Evolutionary conservation across 176 grass and related monocot genomes (phyloP).

Genomic region (Pontederia paniculata): DNA sequence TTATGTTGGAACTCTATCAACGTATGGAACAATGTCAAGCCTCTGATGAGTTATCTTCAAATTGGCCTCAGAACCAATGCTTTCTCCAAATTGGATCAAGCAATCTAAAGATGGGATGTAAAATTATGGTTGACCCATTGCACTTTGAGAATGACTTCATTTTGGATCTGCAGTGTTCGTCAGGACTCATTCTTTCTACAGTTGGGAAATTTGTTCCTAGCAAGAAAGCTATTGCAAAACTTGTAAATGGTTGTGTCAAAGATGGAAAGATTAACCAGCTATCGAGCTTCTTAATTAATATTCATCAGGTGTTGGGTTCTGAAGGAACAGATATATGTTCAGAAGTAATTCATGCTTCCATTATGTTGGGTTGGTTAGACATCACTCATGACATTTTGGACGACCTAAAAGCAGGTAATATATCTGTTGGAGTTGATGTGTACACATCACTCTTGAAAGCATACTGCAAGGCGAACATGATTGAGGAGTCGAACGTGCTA

Average conservation of each 20-base stretch:
- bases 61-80: slow-evolving; percentile 23
- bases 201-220: slow-evolving; percentile 45
- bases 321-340: slow-evolving; percentile 23
- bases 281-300: slow-evolving; percentile 44
- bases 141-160: slow-evolving; percentile 47
- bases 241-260: slow-evolving; percentile 53
- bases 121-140: slow-evolving; percentile 47
- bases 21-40: slow-evolving; percentile 23
- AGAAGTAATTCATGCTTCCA: slow-evolving; percentile 45
- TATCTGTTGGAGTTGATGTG: slow-evolving; percentile 27
- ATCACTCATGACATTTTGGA: slow-evolving; percentile 67
- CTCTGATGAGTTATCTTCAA: not conserved
- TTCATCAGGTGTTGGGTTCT: slow-evolving; percentile 27
- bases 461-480: slow-evolving; percentile 49
- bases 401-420: slow-evolving; percentile 39
- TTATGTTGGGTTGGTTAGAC: slow-evolving; percentile 74
- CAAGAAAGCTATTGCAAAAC: slow-evolving; percentile 64
- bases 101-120: slow-evolving; percentile 55
- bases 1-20: slow-evolving; percentile 51
- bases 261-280: slow-evolving; percentile 42
- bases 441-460: slow-evolving; percentile 57
- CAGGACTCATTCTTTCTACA: slow-evolving; percentile 28
- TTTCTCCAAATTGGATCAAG: slow-evolving; percentile 56
- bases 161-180: slow-evolving; percentile 25
- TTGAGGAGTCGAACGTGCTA: slow-evolving; percentile 45